Percentiles rank a stretch among this genome's conserved stretches.
Evolutionary conservation across 768 basidiomycete species (phyloP).

Genomic region (Trametes meyenii): DNA sequence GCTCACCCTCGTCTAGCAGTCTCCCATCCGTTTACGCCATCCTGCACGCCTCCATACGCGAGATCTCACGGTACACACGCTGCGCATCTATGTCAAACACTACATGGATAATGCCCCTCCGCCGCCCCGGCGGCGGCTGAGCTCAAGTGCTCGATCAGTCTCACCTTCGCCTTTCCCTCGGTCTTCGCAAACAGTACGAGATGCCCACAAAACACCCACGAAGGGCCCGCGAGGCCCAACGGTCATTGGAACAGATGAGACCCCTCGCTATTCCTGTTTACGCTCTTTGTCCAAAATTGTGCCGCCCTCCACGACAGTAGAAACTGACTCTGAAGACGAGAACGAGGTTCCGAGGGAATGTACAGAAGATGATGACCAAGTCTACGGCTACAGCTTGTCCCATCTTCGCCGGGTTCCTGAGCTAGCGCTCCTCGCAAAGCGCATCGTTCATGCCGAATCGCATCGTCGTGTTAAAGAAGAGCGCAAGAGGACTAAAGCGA

Average conservation of each 20-base stretch:
- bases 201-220: not conserved
- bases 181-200: not conserved
- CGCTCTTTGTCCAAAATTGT: slow-evolving; percentile 37
- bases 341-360: slow-evolving; percentile 3
- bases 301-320: slow-evolving; percentile 35
- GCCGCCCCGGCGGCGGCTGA: not conserved
- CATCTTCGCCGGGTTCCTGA: slow-evolving; percentile 80
- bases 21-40: slow-evolving; percentile 61
- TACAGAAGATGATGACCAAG: slow-evolving; percentile 14
- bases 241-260: slow-evolving; percentile 7
- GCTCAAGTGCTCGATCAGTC: slow-evolving; percentile 4
- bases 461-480: slow-evolving; percentile 56
- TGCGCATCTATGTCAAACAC: slow-evolving; percentile 77
- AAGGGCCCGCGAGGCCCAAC: slow-evolving; percentile 9
- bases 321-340: not conserved
- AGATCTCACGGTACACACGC: slow-evolving; percentile 71
- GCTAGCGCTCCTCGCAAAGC: slow-evolving; percentile 60
- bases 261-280: slow-evolving; percentile 28
- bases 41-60: slow-evolving; percentile 67
- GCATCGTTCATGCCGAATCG: slow-evolving; percentile 64
- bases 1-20: slow-evolving; percentile 26
- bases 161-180: slow-evolving; percentile 22
- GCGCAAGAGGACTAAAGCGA: slow-evolving; percentile 44
- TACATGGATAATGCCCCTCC: slow-evolving; percentile 67
- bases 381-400: slow-evolving; percentile 67